Evolutionary conservation across 495 filamentous ascomycete species (phyloP).

Genomic region (Xylaria nigripes): DNA sequence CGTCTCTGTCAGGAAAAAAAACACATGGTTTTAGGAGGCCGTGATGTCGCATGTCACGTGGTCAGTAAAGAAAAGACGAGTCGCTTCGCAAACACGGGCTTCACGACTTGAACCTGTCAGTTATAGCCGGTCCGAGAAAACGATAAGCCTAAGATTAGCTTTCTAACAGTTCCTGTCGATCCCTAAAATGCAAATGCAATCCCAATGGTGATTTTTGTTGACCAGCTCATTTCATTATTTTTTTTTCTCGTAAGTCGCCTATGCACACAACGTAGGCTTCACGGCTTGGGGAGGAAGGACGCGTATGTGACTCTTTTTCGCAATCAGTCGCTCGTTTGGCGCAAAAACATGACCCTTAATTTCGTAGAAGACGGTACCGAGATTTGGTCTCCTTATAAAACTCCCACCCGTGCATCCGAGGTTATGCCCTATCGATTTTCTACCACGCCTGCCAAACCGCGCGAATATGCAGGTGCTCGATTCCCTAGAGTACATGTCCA

Average conservation of each 20-base stretch:
- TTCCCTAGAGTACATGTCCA: slow-evolving; percentile 45
- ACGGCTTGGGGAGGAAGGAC: slow-evolving; percentile 2
- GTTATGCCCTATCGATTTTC: slow-evolving; percentile 38
- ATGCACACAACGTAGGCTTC: slow-evolving; percentile 6
- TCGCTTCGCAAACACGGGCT: too few species aligned
- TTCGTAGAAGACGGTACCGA: slow-evolving; percentile 33
- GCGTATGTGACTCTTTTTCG: slow-evolving; percentile 10
- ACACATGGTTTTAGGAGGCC: not conserved
- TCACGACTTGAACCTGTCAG: not conserved
- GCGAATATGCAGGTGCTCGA: slow-evolving; percentile 39
- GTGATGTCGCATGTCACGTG: too few species aligned
- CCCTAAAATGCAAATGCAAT: not conserved
- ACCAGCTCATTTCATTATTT: slow-evolving; percentile 7
- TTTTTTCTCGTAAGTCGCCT: not conserved
- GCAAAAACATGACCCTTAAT: slow-evolving; percentile 31
- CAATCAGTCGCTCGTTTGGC: slow-evolving; percentile 18
- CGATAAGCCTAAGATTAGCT: not conserved
- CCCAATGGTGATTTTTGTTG: not conserved
- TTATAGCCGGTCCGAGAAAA: not conserved
- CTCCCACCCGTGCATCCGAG: slow-evolving; percentile 33
- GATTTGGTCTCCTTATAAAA: slow-evolving; percentile 34
- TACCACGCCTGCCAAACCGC: slow-evolving; percentile 42
- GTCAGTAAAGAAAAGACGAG: not conserved
- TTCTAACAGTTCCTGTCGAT: not conserved
- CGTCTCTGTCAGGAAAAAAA: too few species aligned